Evolutionary conservation across 495 filamentous ascomycete species (phyloP).

Genomic region (Pseudomonodictys pantanalensis): DNA sequence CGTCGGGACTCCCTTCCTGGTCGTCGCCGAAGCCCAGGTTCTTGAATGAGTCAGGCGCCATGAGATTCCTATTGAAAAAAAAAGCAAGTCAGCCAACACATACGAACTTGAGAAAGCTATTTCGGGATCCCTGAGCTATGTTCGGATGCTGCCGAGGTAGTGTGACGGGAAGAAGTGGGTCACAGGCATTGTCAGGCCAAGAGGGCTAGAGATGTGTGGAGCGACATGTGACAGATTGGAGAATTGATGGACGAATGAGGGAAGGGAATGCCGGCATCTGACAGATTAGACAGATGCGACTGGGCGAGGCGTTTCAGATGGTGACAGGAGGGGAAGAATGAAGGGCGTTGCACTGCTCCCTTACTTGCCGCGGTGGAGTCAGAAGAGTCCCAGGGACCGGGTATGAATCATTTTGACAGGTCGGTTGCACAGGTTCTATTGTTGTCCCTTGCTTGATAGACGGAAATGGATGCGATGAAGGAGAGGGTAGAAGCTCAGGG

Average conservation of each 20-base stretch:
- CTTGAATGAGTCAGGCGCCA: slow-evolving; percentile 89
- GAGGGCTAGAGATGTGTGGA: neutral
- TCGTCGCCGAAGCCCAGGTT: slow-evolving; percentile 80
- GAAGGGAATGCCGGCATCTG: too few relatives aligned
- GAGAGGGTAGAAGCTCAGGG: neutral
- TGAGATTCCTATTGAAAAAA: slow-evolving; percentile 67
- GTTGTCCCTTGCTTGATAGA: slow-evolving; percentile 20
- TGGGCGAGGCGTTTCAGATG: slow-evolving; percentile 21
- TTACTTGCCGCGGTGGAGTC: neutral
- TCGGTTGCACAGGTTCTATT: slow-evolving; percentile 18
- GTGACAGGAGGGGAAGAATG: slow-evolving; percentile 19
- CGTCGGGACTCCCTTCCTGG: slow-evolving; percentile 32
- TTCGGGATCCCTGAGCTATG: slow-evolving; percentile 6
- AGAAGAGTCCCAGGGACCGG: slow-evolving; percentile 12
- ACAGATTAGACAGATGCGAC: slow-evolving; percentile 11
- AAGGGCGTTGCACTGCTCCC: slow-evolving; percentile 8
- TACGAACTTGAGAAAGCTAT: slow-evolving; percentile 6
- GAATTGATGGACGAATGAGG: slow-evolving; percentile 12
- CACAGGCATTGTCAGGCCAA: neutral
- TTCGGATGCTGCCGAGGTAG: slow-evolving; percentile 23
- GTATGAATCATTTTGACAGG: slow-evolving; percentile 23
- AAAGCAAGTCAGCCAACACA: slow-evolving; percentile 9
- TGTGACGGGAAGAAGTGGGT: slow-evolving; percentile 17
- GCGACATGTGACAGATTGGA: slow-evolving; percentile 2
- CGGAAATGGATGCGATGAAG: slow-evolving; percentile 6